A percentile compares a stretch with the other conserved stretches of the same genome.
Conservation (phyloP, 805 yeast species). For the Wickerhamomyces chaumierensis region DNA sequence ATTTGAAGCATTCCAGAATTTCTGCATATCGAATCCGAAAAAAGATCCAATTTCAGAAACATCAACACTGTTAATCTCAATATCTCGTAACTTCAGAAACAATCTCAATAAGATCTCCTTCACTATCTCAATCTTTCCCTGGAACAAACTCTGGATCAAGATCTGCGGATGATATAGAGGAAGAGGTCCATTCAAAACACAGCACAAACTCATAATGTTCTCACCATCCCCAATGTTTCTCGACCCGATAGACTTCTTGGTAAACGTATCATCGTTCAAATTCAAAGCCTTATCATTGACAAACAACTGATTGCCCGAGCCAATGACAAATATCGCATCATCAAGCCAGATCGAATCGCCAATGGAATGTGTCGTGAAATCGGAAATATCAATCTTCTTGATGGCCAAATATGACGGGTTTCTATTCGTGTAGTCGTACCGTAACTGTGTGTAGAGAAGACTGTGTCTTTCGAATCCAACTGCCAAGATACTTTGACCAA, state of each 20-base stretch:
- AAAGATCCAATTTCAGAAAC: slow-evolving; percentile 18
- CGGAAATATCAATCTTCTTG: slow-evolving; percentile 57
- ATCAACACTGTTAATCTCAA: slow-evolving; percentile 27
- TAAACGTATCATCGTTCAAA: slow-evolving; percentile 33
- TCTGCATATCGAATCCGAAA: slow-evolving; percentile 18
- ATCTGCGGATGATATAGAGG: slow-evolving; percentile 90
- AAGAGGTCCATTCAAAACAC: slow-evolving; percentile 77
- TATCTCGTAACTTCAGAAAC: slow-evolving; percentile 41
- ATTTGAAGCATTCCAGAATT: slow-evolving; percentile 15
- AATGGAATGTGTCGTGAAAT: slow-evolving; percentile 66
- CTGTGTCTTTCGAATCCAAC: slow-evolving; percentile 64
- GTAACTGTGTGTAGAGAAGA: slow-evolving; percentile 63
- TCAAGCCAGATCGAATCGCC: slow-evolving; percentile 87
- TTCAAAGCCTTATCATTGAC: slow-evolving; percentile 65
- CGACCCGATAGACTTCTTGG: slow-evolving; percentile 45
- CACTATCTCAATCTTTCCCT: slow-evolving; percentile 45
- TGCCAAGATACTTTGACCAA: slow-evolving; percentile 62
- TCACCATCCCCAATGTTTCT: slow-evolving; percentile 40
- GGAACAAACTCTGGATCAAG: slow-evolving; percentile 61
- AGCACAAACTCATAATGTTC: slow-evolving; percentile 51
- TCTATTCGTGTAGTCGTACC: slow-evolving; percentile 81
- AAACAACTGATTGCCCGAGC: slow-evolving; percentile 83
- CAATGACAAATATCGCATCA: slow-evolving; percentile 70
- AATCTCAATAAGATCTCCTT: slow-evolving; percentile 44
- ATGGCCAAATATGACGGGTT: slow-evolving; percentile 71